These are phyloP conservation scores for Suillus decipiens DNA, from an alignment of 768 basidiomycete species.

Conservation along the genomic window DNA sequence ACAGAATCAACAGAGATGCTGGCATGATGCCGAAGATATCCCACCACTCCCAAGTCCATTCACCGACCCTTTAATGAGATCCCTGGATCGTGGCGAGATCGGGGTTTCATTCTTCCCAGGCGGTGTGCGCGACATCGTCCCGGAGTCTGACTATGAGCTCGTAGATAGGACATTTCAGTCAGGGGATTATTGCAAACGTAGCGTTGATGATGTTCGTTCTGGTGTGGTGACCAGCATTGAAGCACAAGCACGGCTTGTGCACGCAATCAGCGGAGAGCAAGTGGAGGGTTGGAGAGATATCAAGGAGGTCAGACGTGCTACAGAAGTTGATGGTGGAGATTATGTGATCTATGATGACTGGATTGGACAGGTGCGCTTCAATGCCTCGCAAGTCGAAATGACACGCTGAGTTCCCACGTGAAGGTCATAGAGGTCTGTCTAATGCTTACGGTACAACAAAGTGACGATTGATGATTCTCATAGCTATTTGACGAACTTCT, in stretches of 20 bases:
- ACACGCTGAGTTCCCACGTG: conserved; percentile 7
- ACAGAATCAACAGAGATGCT: conserved; percentile 63
- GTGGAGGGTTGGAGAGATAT: conserved; percentile 65
- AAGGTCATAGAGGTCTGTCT: conserved; percentile 75
- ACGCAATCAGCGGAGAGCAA: conserved; percentile 65
- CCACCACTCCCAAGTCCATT: conserved; percentile 42
- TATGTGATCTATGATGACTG: conserved; percentile 83
- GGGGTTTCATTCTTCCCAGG: conserved; percentile 70
- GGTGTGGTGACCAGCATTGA: conserved; percentile 71
- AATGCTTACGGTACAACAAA: neutral
- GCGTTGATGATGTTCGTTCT: conserved; percentile 69
- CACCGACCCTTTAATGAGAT: conserved; percentile 73
- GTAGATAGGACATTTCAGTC: conserved; percentile 76
- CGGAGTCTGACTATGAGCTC: conserved; percentile 66
- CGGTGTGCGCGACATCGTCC: conserved; percentile 65
- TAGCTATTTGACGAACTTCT: conserved; percentile 85
- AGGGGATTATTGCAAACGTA: conserved; percentile 83
- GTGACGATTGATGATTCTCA: conserved; percentile 14
- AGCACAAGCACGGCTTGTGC: conserved; percentile 68
- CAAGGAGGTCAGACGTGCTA: conserved; percentile 56
- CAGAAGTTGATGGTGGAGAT: conserved; percentile 74
- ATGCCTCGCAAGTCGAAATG: conserved; percentile 10
- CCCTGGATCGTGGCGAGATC: conserved; percentile 77
- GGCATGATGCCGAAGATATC: conserved; percentile 84
- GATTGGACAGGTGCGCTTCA: conserved; percentile 78